Base-by-base conservation (phyloP, 2,329 filamentous ascomycete species). In the Bimuria novae-zelandiae region DNA sequence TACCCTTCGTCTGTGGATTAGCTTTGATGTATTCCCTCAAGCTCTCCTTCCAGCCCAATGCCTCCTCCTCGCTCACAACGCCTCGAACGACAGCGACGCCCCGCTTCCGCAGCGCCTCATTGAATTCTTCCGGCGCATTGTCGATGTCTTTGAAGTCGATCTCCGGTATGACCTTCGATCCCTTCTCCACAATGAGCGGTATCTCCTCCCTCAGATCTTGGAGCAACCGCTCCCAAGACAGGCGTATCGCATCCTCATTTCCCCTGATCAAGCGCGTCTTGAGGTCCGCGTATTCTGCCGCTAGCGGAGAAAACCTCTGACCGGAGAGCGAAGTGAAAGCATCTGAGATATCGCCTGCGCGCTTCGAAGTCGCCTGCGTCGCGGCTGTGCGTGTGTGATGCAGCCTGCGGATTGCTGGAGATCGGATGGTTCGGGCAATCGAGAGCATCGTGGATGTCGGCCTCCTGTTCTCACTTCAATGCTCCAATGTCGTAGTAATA, bases 41-140 rank as follows among this genome's bases (percentile, higher is more conserved):
- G 14, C 76, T 74, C 10, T 72, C 68, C 63, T 80, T 80, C 68
- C 76, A 73, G 33, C 71, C 70, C 41, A 79, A 62, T 4, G 73
- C 77, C 57, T 80, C 75, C 16, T 74, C 56, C 55, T 79, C 68
- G 1, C 74, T 64, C 0, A 81, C 63, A 1, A 80, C 78, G 27
- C 76, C 74, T 36, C 77, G 70, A 32, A 81, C 72, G 7, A 80
- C 74, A 3, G 78, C 77, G 1, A 80, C 78, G 16, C 79, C 79
- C 29, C 86, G 82, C 63, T 85, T 84, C 61, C 80, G 80, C 46
- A 87, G 76, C 63, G 83, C 81, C 42, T 76, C 75, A 47, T 76
- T 78, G 67, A 89, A 89, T 1, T 79, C 75, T 21, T 80, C 75
- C 2, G 82, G 79, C 46, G 81, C 78, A 49, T 76, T 72, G 3